Evolutionary conservation across 2,329 filamentous ascomycete species (phyloP).

Genomic region (Akanthomyces uredinophilus): DNA sequence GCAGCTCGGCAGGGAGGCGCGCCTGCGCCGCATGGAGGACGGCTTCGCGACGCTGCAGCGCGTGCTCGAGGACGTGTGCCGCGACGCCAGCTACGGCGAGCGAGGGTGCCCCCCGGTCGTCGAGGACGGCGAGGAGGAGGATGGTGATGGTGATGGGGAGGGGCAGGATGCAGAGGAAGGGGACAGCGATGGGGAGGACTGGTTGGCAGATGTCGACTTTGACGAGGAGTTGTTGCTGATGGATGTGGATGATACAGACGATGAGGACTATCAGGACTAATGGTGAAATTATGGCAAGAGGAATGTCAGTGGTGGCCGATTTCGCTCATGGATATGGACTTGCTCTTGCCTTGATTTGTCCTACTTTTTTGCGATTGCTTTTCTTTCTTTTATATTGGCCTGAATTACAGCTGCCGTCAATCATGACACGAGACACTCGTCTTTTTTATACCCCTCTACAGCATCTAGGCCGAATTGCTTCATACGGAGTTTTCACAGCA

Average conservation of each 20-base stretch:
- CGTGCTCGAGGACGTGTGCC: not conserved
- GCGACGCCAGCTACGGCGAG: not conserved
- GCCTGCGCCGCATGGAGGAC: slow-evolving; percentile 14
- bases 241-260: not conserved
- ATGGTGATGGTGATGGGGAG: not conserved
- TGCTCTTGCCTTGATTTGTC: no score
- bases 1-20: slow-evolving; percentile 17
- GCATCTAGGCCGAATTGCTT: no score
- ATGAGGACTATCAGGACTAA: slow-evolving; percentile 9
- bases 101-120: not conserved
- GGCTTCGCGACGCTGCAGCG: not conserved
- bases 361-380: no score
- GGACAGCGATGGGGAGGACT: not conserved
- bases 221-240: not conserved
- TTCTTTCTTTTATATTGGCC: no score
- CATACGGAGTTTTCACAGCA: no score
- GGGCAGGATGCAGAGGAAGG: not conserved
- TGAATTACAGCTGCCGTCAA: no score
- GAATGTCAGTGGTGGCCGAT: no score
- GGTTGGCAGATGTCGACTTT: no score
- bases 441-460: no score
- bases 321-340: no score
- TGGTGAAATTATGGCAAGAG: not conserved
- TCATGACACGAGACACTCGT: no score
- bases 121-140: not conserved